Evolutionary conservation across 2,329 filamentous ascomycete genomes (phyloP), one percentile per base, ranked within the genome.

Genomic region (Pseudonectria foliicola): DNA sequence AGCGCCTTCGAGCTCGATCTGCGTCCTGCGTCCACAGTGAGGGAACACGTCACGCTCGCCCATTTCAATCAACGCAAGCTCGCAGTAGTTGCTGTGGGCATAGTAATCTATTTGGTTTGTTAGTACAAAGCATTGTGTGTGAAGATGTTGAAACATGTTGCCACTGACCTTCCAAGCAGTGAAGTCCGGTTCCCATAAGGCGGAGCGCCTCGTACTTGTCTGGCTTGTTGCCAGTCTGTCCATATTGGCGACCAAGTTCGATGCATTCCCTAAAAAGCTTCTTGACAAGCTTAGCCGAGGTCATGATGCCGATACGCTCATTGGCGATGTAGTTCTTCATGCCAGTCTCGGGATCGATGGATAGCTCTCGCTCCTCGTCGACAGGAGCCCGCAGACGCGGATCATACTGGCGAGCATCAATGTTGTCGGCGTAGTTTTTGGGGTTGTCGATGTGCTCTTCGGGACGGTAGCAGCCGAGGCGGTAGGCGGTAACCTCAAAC

Each of bases 241-340:
- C 61, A 60, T 90, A 95, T 30, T 71, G 72, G 40, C 86, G 82
- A 28, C 79, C 89, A n/a, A 92, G 76, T 50, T 90, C 72, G 49
- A 95, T 87, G 51, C 77, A 86, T 42, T 73, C 70, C 29, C 70
- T 63, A 44, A 95, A 85, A 2, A 93, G 76, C 43, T 75, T 71
- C 34, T 85, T 77, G 40, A 95, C 76, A 52, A 93, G 78, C 31
- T 71, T 68, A 38, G 88, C 83, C 31, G 86, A 94, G 29, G 84
- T 94, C 63, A 84, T 85, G 56, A 93, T 92, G 29, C 77, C 75
- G 38, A 73, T 64, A 33, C 76, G 67, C 58, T 95, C 89, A 44
- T 88, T 88, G 26, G 89, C 87, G 60, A 95, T 95, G 63, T 95
- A 95, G 59, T 89, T 92, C 67, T 96, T 96, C 64, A 94, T 70